Base-by-base conservation (phyloP, 371 early-diverging fungal genomes). In the Capillidium rhysosporum region DNA sequence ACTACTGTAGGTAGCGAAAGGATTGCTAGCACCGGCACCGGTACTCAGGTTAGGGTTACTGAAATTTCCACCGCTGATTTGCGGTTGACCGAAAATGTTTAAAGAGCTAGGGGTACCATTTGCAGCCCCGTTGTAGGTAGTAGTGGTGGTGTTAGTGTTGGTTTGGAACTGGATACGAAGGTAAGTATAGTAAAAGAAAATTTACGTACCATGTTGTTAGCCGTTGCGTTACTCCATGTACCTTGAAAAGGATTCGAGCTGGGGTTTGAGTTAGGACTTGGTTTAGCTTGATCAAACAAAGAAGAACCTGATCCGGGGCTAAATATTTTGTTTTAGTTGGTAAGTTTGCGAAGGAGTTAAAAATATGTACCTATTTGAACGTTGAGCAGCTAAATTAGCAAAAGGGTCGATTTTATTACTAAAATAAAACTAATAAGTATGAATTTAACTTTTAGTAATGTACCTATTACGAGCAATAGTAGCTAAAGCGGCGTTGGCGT, bases 401-500 rank as follows among this genome's bases (percentile, higher is more conserved):
- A 51, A 51, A 0, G 51, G 51, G n/a, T 51, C 51, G 10, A 51
- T 51, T 23, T 51, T 29, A 38, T 20, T 25, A 38, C 51, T 43
- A 43, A 16, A 43, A 18, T 18, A 43, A 43, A 0, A 43, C 7
- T 43, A 43, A 7, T 21, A 43, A 1, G 18, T 1, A 8, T 43
- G 18, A 43, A 18, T 14, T 8, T 43, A 1, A 43, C 8, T 8
- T 5, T 0, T 43, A 16, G 16, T 43, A 12, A 34, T 12, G 34
- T 7, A 43, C 43, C 43, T 52, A 41, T 52, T 52, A 23, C 52
- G 39, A 26, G 52, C 52, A 16, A 52, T 28, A 2, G n/a, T 12
- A n/a, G 52, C 52, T 1, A 52, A 41, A 16, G 39, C 40, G 4
- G 52, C 41, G 24, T 52, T 52, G 8, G 52, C 52, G 21, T 52